These are phyloP conservation scores for Cercis canadensis DNA, from an alignment of 306 rosid genomes.

Conservation along the genomic window DNA sequence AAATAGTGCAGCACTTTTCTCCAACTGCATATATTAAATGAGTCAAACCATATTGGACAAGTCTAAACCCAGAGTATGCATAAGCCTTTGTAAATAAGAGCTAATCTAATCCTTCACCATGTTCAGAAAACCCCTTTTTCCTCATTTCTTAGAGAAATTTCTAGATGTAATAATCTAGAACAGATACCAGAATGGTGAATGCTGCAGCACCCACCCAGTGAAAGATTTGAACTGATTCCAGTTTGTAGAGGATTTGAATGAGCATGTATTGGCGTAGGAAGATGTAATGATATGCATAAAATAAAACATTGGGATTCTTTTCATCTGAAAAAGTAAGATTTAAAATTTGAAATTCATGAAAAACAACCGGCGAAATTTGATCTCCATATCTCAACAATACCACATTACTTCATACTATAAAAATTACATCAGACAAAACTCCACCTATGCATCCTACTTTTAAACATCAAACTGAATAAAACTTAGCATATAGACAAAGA, in stretches of 20 bases:
- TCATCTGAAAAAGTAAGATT: neutral
- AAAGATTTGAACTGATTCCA: no score
- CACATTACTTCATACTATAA: conserved; percentile 11
- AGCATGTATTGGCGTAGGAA: conserved; percentile 12
- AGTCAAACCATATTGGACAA: conserved; percentile 19
- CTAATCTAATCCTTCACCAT: conserved; percentile 4
- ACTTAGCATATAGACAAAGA: conserved; percentile 8
- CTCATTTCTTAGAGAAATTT: neutral
- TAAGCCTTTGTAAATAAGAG: neutral
- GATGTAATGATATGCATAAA: no score
- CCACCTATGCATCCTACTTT: conserved; percentile 27
- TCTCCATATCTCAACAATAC: conserved; percentile 17
- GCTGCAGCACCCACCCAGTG: conserved; percentile 13
- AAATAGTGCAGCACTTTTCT: conserved; percentile 91
- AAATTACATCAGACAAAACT: neutral
- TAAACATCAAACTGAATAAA: conserved; percentile 26
- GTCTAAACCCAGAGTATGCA: conserved; percentile 21
- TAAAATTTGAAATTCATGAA: conserved; percentile 16
- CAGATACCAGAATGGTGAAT: conserved; percentile 32
- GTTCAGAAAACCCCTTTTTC: neutral
- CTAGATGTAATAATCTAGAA: conserved; percentile 18
- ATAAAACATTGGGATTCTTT: neutral
- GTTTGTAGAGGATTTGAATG: conserved; percentile 25
- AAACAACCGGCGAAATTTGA: conserved; percentile 10
- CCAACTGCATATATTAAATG: conserved; percentile 67